Percentiles rank a stretch among this genome's conserved stretches.
phyloP scores from a whole-genome alignment of 305 asterid species.

The Solanum hybrid region DNA sequence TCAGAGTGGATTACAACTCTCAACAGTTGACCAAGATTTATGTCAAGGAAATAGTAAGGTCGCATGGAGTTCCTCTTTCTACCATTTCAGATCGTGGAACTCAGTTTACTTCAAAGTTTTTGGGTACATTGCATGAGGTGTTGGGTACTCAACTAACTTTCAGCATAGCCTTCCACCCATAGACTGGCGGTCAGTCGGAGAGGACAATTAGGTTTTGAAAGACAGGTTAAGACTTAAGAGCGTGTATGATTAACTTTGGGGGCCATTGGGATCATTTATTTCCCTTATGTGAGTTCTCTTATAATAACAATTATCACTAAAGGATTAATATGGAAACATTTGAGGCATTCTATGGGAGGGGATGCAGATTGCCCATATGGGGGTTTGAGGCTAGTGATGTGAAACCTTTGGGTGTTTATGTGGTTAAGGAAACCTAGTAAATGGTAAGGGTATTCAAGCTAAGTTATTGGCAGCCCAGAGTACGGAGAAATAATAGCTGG shows the following conservation, averaged over 20 bases:
- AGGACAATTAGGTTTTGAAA: background rate
- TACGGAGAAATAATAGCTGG: too few species aligned
- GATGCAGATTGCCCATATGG: too few species aligned
- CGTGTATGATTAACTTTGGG: background rate
- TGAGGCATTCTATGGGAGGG: background rate
- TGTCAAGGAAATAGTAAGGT: background rate
- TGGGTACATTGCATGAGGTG: background rate
- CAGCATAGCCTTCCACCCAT: background rate
- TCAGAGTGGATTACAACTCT: background rate
- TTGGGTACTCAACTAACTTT: background rate
- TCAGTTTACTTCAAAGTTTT: too few species aligned
- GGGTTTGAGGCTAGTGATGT: background rate
- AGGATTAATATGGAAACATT: too few species aligned
- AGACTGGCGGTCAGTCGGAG: background rate
- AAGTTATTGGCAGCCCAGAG: background rate
- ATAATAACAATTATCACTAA: background rate
- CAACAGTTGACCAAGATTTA: background rate
- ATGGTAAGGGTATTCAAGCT: background rate
- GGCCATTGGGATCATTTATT: background rate
- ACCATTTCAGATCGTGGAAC: too few species aligned
- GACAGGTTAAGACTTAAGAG: background rate
- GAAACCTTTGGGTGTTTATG: background rate
- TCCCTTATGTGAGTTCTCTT: background rate
- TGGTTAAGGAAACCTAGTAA: background rate
- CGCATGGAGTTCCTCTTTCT: background rate